Evolutionary conservation across 106 monocot genomes (phyloP), one percentile per base, ranked within the genome.

Genomic region (Platanthera zijinensis): DNA sequence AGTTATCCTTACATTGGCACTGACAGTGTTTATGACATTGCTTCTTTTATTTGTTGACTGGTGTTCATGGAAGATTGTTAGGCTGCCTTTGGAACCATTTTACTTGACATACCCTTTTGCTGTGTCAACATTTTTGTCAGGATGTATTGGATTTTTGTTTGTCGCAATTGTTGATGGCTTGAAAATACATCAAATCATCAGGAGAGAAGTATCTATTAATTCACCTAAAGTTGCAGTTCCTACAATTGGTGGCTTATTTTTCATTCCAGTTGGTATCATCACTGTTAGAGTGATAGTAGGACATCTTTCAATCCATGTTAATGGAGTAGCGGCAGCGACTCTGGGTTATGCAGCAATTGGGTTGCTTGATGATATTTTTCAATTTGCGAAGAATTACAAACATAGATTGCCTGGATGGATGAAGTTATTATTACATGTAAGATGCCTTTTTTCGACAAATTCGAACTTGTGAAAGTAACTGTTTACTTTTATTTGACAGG

Each of bases 211-310:
- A 17, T 75, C 85, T 76, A 79, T 78, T 57, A 82, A 83, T 82
- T 82, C 71, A 21, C 76, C 57, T 56, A 84, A 84, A 80, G 86
- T 54, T 51, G 81, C 74, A 76, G 78, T 76, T 39, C 87, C 93
- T 25, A 87, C 91, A 78, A 89, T 93, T 89, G 96, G 93, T 67
- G 96, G 96, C 50, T 76, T 97, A 52, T 91, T 87, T 75, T 93
- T 97, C 74, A 77, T 97, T 79, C 96, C 96, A 25, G 72, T 97
- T 75, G 93, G 93, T 10, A 59, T 97, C 48, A 18, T 70, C 83
- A 84, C 93, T 79, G 87, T 86, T 5, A 78, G 53, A 80, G 45
- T 50, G 48, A 61, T 84, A 28, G 83, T 63, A 82, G 86, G 89
- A 72, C 73, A 77, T 47, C 76, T 69, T 80, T 91, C 89, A 25